Evolutionary conservation across 148 eudicot species (phyloP).

Genomic region (Nyssa sinensis): DNA sequence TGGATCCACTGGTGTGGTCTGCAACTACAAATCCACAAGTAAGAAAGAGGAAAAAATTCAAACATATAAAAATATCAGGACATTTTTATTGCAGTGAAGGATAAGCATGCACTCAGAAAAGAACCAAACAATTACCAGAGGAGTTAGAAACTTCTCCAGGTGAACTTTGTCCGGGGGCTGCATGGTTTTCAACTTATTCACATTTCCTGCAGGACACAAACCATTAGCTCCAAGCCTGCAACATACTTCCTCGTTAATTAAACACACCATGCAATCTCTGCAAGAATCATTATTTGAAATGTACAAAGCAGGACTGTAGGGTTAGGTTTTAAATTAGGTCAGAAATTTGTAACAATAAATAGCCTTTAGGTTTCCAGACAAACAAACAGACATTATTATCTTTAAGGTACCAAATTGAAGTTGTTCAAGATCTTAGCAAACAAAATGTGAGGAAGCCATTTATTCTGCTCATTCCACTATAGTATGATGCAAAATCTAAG

Average conservation of each 20-base stretch:
- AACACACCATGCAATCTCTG: not conserved
- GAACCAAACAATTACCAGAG: conserved; percentile 33
- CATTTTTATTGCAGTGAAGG: not conserved
- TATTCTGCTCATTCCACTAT: not conserved
- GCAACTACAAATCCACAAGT: conserved; percentile 25
- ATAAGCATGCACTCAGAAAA: not conserved
- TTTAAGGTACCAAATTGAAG: not conserved
- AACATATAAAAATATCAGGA: not conserved
- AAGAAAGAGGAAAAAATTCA: conserved; percentile 14
- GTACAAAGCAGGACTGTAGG: not conserved
- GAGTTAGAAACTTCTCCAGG: conserved; percentile 33
- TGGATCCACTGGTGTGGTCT: conserved; percentile 38
- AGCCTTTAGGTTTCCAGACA: not conserved
- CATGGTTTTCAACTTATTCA: conserved; percentile 18
- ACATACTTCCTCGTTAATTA: not conserved
- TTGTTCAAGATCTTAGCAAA: not conserved
- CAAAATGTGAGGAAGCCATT: not conserved
- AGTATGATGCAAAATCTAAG: not conserved
- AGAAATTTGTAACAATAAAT: not conserved
- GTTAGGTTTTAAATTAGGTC: conserved; percentile 2
- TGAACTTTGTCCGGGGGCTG: conserved; percentile 33
- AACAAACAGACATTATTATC: not conserved
- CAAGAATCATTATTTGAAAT: not conserved
- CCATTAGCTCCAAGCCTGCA: conserved; percentile 12
- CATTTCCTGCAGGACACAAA: conserved; percentile 45